These are phyloP conservation scores for Arthromyces matolae DNA, from an alignment of 768 basidiomycete genomes.

Conservation along the genomic window DNA sequence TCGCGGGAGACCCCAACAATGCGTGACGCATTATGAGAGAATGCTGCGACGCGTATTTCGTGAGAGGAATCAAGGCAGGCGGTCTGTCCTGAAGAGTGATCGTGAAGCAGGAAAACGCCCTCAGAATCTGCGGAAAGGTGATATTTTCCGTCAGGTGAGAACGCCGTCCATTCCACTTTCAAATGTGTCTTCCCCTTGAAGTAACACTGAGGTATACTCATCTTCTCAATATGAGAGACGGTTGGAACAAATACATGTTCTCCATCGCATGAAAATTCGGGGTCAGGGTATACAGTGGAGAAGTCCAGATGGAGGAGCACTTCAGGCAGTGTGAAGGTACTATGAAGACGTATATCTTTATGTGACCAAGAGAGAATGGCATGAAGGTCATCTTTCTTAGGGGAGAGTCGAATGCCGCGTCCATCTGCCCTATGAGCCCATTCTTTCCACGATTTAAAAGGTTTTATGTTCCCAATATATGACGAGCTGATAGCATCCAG, in stretches of 20 bases:
- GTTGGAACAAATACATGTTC: background rate
- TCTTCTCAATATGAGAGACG: background rate
- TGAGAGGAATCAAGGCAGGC: background rate
- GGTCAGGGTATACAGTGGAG: background rate
- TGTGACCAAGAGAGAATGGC: background rate
- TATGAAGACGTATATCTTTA: background rate
- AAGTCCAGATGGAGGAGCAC: background rate
- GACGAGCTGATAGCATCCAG: background rate
- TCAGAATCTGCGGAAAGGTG: background rate
- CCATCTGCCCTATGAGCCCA: too few species aligned
- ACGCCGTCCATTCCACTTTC: background rate
- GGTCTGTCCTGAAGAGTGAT: background rate
- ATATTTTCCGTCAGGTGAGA: background rate
- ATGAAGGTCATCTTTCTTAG: background rate
- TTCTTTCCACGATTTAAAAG: background rate
- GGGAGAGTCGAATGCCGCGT: background rate
- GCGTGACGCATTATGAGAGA: background rate
- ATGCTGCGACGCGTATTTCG: background rate
- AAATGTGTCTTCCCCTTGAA: background rate
- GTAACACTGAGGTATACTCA: background rate
- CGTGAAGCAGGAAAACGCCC: background rate
- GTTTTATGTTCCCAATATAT: background rate
- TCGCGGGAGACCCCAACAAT: background rate
- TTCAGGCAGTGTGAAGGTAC: background rate
- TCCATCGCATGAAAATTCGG: background rate